Evolutionary conservation across 805 yeast species (phyloP).

Genomic region (Cephaloascus fragrans): DNA sequence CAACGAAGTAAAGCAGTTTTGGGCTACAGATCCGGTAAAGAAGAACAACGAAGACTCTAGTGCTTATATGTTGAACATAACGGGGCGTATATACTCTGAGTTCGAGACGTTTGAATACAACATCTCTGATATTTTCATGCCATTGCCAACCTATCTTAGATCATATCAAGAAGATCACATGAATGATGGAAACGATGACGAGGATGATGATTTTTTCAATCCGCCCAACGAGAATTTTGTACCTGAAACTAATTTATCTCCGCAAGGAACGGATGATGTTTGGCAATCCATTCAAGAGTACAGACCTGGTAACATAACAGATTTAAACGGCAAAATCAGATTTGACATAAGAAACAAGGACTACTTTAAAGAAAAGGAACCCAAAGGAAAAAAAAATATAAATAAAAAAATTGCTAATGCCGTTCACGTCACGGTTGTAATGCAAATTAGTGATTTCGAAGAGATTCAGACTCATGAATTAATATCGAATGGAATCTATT

Average conservation of each 20-base stretch:
- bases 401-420: slow-evolving; percentile 19
- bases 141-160: slow-evolving; percentile 18
- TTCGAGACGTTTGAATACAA: slow-evolving; percentile 14
- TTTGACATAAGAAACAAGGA: slow-evolving; percentile 7
- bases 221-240: slow-evolving; percentile 1
- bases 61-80: slow-evolving; percentile 27
- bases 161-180: slow-evolving; percentile 6
- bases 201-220: slow-evolving; percentile 10
- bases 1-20: slow-evolving; percentile 35
- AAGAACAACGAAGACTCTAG: slow-evolving; percentile 1
- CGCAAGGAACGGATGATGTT: slow-evolving; percentile 3
- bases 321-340: slow-evolving; percentile 7
- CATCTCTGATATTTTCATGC: slow-evolving; percentile 14
- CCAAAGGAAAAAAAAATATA: too few species aligned
- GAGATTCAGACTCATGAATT: slow-evolving; percentile 43
- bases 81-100: slow-evolving; percentile 36
- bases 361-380: not conserved
- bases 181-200: slow-evolving; percentile 2
- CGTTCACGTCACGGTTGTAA: slow-evolving; percentile 17
- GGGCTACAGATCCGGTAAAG: slow-evolving; percentile 24
- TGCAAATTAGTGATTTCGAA: slow-evolving; percentile 27
- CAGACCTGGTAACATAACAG: slow-evolving; percentile 11
- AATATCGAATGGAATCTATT: slow-evolving; percentile 52
- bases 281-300: not conserved
- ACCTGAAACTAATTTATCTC: slow-evolving; percentile 7